A percentile compares a stretch with the other conserved stretches of the same genome.
phyloP scores from a whole-genome alignment of 306 rosid genomes.

The Hippophae gyantsensis region DNA sequence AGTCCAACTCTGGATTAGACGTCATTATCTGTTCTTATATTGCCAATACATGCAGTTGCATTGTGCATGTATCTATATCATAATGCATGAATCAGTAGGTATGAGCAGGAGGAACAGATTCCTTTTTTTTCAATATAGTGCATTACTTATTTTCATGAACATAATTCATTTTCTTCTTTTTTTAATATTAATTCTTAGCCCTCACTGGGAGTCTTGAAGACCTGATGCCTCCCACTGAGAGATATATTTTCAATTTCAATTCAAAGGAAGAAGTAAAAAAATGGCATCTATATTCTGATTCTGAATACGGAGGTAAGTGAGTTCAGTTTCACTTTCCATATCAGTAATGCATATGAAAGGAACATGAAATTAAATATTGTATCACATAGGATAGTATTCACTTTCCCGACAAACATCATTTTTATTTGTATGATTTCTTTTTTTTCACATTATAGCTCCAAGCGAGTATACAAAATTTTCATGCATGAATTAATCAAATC shows the following conservation, averaged over 20 bases:
- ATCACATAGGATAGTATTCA: not conserved
- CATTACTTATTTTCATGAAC: not conserved
- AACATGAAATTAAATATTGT: not conserved
- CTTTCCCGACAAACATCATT: not conserved
- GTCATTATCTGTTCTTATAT: too few species aligned
- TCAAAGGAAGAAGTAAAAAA: constrained; percentile 66
- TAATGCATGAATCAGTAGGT: too few species aligned
- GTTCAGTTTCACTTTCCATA: not conserved
- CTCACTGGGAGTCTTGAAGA: constrained; percentile 70
- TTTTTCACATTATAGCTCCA: too few species aligned
- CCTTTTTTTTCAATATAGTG: not conserved
- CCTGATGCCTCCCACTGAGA: constrained; percentile 82
- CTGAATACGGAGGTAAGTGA: constrained; percentile 72
- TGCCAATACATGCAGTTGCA: not conserved
- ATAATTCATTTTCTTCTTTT: constrained; percentile 1
- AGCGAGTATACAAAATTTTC: too few species aligned
- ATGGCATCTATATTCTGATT: constrained; percentile 93
- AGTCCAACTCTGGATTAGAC: too few species aligned
- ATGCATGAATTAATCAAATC: too few species aligned
- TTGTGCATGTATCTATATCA: not conserved
- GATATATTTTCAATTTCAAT: constrained; percentile 63
- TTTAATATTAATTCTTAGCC: constrained; percentile 28
- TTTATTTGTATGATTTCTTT: too few species aligned
- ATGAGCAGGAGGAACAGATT: too few species aligned
- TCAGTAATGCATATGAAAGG: not conserved